Evolutionary conservation across 306 rosid genomes (phyloP), one percentile per base, ranked within the genome.

Genomic region (Arachis hypogaea): DNA sequence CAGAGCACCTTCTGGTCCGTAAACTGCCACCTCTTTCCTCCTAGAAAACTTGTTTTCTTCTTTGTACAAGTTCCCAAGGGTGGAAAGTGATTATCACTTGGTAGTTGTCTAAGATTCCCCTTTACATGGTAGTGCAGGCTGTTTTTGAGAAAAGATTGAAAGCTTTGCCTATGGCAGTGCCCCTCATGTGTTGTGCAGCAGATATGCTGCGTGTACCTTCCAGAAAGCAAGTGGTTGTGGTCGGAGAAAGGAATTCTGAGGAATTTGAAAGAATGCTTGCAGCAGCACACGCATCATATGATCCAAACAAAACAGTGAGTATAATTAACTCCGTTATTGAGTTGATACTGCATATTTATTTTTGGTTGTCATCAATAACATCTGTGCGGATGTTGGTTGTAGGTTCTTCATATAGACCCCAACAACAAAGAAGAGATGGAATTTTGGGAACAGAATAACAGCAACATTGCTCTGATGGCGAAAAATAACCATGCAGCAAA

Each of bases 151-250:
- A 82, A 7, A 85, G 96, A 78, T 81, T 93, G 82, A 88, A 81
- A 73, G 97, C 88, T 45, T 86, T 66, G 88, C 86, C 90, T 7
- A 81, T 89, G 98, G 96, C 98, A 28, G 97, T 93, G 74, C 98
- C 98, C n/a, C 85, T 93, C 77, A 89, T 93, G 98, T 93, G 98
- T 72, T 91, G 92, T 81, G 97, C 94, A 2, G 91, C 89, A 5
- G 90, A 88, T 85, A 88, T 93, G 96, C 82, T 89, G 59, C 56
- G 71, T 16, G 85, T 74, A 46, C 86, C 92, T 64, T 86, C 87
- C 5, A 58, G 87, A 33, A 91, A 85, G 87, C 94, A 93, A 76
- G 84, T 89, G 63, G 97, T 93, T 51, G 75, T 93, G 76, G 92
- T 91, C 10, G 98, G 97, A 67, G 86, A 79, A 59, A 87, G 80